phyloP scores from a whole-genome alignment of 306 rosid genomes.

The Chamaecrista fasciculata region DNA sequence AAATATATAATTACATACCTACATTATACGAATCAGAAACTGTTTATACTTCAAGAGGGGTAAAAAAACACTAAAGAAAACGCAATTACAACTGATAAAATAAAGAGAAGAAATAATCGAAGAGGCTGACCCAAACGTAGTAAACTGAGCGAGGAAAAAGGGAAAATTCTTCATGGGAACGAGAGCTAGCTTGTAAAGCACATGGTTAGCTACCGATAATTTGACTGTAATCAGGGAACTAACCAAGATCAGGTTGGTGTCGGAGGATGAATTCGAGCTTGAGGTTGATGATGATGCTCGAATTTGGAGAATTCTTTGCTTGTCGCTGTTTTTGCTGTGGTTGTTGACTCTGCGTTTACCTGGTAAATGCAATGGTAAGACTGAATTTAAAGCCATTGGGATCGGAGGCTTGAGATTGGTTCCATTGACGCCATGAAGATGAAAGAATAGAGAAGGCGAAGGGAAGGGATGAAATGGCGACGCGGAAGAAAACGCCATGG shows the following conservation, averaged over 20 bases:
- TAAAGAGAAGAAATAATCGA: neutral
- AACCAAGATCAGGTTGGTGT: conserved; percentile 31
- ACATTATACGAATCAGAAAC: conserved; percentile 19
- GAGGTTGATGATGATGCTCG: conserved; percentile 52
- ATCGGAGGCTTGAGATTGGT: neutral
- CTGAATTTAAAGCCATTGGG: conserved; percentile 26
- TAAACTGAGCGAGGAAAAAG: conserved; percentile 81
- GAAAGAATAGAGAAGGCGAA: conserved; percentile 12
- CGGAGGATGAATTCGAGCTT: conserved; percentile 25
- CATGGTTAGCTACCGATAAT: conserved; percentile 75
- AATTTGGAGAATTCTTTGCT: conserved; percentile 22
- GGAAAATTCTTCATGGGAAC: conserved; percentile 78
- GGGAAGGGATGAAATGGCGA: conserved; percentile 15
- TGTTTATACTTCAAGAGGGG: neutral
- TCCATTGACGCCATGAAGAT: conserved; percentile 9
- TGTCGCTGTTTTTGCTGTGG: conserved; percentile 16
- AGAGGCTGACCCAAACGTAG: conserved; percentile 64
- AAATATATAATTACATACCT: conserved; percentile 76
- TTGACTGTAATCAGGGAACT: conserved; percentile 44
- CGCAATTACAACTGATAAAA: neutral
- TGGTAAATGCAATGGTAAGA: conserved; percentile 24
- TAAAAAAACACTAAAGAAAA: neutral
- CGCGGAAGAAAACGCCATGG: conserved; percentile 26
- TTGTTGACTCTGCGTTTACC: conserved; percentile 18
- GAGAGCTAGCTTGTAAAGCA: conserved; percentile 84